phyloP scores from a whole-genome alignment of 805 yeast species.

The Metschnikowia noctiluminum region DNA sequence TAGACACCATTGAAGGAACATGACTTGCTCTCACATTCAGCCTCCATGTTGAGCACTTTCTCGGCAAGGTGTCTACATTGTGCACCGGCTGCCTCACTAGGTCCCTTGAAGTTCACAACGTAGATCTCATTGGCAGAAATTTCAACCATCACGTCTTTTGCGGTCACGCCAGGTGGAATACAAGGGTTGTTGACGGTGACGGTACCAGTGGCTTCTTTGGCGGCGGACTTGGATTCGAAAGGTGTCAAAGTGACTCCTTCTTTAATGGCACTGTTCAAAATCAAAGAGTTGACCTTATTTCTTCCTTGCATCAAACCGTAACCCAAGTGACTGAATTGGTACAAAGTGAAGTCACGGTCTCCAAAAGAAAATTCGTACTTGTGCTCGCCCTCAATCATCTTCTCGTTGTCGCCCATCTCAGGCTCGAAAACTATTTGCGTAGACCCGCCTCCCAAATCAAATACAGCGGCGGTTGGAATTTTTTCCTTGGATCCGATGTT shows the following conservation, averaged over 20 bases:
- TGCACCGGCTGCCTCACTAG: slow-evolving; percentile 59
- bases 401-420: slow-evolving; percentile 52
- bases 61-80: slow-evolving; percentile 90
- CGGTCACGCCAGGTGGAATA: slow-evolving; percentile 70
- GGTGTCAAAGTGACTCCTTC: slow-evolving; percentile 22
- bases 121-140: slow-evolving; percentile 43
- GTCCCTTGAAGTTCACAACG: slow-evolving; percentile 63
- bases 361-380: slow-evolving; percentile 80
- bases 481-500: slow-evolving; percentile 82
- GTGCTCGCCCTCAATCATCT: slow-evolving; percentile 83
- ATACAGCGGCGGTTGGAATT: slow-evolving; percentile 90
- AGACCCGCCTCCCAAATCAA: slow-evolving; percentile 97
- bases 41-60: slow-evolving; percentile 75
- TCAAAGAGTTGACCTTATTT: slow-evolving; percentile 66
- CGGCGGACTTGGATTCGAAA: slow-evolving; percentile 27
- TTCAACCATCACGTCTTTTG: slow-evolving; percentile 61
- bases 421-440: slow-evolving; percentile 99
- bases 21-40: slow-evolving; percentile 68
- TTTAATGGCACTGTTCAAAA: slow-evolving; percentile 52
- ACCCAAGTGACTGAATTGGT: slow-evolving; percentile 93
- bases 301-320: slow-evolving; percentile 96
- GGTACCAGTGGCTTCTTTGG: slow-evolving; percentile 38
- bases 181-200: slow-evolving; percentile 73
- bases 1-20: slow-evolving; percentile 97
- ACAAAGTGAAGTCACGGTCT: slow-evolving; percentile 70